phyloP scores from a whole-genome alignment of 2,329 filamentous ascomycete species.

The Diplodia scrobiculata region DNA sequence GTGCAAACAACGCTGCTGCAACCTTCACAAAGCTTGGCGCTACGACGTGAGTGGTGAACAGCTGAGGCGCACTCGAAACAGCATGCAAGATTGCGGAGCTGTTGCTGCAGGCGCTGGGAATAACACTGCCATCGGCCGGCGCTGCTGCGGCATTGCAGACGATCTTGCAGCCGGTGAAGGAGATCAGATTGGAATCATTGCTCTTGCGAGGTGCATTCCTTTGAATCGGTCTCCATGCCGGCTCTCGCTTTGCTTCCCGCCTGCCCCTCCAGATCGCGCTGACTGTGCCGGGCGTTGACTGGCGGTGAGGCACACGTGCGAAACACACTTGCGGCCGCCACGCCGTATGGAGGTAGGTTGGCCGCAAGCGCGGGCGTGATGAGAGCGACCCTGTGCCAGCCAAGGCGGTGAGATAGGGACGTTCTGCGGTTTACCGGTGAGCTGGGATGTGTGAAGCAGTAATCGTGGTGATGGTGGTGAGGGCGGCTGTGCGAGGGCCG shows the following conservation, averaged over 20 bases:
- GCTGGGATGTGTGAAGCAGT: conserved; percentile 1
- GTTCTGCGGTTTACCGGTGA: background rate
- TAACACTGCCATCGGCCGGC: background rate
- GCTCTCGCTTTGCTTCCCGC: background rate
- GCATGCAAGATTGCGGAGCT: background rate
- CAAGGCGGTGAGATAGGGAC: background rate
- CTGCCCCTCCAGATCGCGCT: background rate
- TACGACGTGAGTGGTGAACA: background rate
- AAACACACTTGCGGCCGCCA: background rate
- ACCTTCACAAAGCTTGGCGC: background rate
- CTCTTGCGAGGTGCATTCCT: background rate
- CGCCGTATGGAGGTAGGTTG: background rate
- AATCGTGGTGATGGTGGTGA: background rate
- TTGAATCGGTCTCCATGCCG: background rate
- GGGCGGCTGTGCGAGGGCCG: background rate
- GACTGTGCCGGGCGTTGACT: background rate
- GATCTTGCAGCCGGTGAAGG: background rate
- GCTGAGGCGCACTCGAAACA: conserved; percentile 4
- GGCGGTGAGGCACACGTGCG: conserved; percentile 3
- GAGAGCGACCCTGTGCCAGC: background rate
- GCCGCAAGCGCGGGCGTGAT: background rate
- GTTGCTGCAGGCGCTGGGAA: background rate
- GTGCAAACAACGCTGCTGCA: background rate
- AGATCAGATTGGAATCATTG: background rate
- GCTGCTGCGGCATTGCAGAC: background rate